Percentiles rank a stretch among this genome's conserved stretches.
phyloP scores from a whole-genome alignment of 225 moss, liverwort and hornwort genomes.

The Pleurozium schreberi region DNA sequence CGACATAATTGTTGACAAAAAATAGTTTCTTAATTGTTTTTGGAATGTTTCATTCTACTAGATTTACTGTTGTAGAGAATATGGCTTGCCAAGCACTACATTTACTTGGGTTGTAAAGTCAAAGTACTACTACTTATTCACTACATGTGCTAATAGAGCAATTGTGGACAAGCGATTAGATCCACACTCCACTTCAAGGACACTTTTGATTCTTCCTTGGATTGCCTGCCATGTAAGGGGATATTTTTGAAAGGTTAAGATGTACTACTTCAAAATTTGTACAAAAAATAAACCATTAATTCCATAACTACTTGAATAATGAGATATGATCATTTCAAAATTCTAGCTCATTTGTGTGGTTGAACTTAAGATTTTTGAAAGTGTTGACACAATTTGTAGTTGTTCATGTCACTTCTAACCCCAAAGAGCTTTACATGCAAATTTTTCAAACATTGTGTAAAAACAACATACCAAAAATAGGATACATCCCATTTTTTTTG shows the following conservation, averaged over 20 bases:
- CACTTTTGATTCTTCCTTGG: no score
- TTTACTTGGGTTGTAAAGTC: background rate
- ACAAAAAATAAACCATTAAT: background rate
- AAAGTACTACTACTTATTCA: background rate
- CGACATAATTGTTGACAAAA: no score
- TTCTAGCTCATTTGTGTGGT: no score
- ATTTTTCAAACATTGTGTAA: no score
- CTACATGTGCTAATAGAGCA: accelerated
- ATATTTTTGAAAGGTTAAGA: background rate
- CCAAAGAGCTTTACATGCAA: no score
- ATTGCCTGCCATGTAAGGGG: accelerated
- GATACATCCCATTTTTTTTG: no score
- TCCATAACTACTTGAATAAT: no score
- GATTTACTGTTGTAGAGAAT: accelerated
- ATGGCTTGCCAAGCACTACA: background rate
- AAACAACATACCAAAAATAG: no score
- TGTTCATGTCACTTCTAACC: no score
- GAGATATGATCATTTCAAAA: no score
- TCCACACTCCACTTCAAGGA: accelerated
- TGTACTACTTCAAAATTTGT: background rate
- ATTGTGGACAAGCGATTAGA: background rate
- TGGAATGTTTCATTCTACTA: accelerated
- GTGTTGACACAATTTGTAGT: no score
- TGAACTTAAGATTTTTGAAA: no score
- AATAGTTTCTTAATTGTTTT: accelerated